Evolutionary conservation across 768 basidiomycete species (phyloP).

Genomic region (Rhodotorula graminis): DNA sequence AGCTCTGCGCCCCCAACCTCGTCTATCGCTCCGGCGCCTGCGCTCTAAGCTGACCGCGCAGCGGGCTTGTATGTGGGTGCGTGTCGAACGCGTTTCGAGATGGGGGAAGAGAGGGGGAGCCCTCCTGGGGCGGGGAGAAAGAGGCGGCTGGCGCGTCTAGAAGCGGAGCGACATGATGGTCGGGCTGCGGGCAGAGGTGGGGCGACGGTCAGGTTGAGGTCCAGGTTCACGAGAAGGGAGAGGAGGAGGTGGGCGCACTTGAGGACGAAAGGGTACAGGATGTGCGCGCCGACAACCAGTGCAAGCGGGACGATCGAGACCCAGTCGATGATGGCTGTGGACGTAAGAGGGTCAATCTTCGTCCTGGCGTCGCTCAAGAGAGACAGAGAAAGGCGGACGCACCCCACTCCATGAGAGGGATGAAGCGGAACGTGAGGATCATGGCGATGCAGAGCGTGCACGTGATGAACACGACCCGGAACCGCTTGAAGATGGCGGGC

Average conservation of each 20-base stretch:
- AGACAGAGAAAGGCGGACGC: not conserved
- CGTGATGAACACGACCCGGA: slow-evolving; percentile 57
- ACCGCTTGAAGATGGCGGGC: slow-evolving; percentile 73
- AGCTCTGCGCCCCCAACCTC: too few species aligned
- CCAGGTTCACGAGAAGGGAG: not conserved
- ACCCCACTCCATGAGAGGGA: slow-evolving; percentile 14
- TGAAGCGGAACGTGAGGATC: slow-evolving; percentile 53
- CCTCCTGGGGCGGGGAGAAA: too few species aligned
- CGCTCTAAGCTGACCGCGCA: too few species aligned
- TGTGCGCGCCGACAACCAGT: slow-evolving; percentile 16
- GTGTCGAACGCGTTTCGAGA: too few species aligned
- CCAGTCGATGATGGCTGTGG: slow-evolving; percentile 23
- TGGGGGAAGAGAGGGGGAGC: too few species aligned
- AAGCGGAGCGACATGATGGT: slow-evolving; percentile 29
- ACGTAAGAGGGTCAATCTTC: not conserved
- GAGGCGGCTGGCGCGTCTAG: not conserved
- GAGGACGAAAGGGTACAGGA: slow-evolving; percentile 21
- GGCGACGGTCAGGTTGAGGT: too few species aligned
- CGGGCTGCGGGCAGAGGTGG: not conserved
- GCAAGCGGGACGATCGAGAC: slow-evolving; percentile 25
- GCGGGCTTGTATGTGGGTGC: too few species aligned
- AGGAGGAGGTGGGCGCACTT: not conserved
- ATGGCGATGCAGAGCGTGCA: slow-evolving; percentile 53
- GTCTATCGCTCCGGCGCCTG: too few species aligned
- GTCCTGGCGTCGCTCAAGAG: too few species aligned